A percentile compares a stretch with the other conserved stretches of the same genome.
Evolutionary conservation across 768 basidiomycete species (phyloP).

Genomic region (Rhodotorula sphaerocarpa): DNA sequence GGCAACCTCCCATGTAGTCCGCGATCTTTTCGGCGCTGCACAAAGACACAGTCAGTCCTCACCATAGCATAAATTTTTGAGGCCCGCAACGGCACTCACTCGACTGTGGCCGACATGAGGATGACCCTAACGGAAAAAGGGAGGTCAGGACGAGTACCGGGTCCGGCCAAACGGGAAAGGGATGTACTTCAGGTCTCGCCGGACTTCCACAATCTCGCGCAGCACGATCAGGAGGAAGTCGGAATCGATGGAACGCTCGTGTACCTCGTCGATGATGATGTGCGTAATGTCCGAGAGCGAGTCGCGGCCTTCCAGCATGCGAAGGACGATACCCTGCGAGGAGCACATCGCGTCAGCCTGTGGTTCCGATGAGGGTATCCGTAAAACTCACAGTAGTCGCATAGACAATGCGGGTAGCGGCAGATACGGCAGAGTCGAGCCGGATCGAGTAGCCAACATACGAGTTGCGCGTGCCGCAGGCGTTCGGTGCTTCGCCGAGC

Average conservation of each 20-base stretch:
- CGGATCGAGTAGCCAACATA: conserved; percentile 92
- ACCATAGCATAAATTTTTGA: too few relatives aligned
- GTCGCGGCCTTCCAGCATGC: conserved; percentile 87
- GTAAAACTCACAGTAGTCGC: conserved; percentile 38
- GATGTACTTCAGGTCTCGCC: conserved; percentile 72
- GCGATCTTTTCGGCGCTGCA: conserved; percentile 68
- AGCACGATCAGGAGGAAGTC: conserved; percentile 93
- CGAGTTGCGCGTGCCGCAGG: conserved; percentile 66
- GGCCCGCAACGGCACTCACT: too few relatives aligned
- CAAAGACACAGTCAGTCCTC: background rate
- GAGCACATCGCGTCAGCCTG: background rate
- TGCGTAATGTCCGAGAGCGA: conserved; percentile 94
- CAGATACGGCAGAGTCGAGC: conserved; percentile 51
- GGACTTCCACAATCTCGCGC: conserved; percentile 65
- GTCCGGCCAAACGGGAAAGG: background rate
- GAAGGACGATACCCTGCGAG: conserved; percentile 68
- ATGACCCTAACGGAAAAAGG: conserved; percentile 55
- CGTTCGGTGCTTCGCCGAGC: conserved; percentile 71
- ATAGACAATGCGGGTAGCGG: conserved; percentile 35
- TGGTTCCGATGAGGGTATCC: too few relatives aligned
- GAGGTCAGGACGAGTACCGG: background rate
- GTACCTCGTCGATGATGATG: conserved; percentile 91
- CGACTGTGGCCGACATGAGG: conserved; percentile 93
- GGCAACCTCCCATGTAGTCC: conserved; percentile 70
- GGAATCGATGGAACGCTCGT: conserved; percentile 93